These are phyloP conservation scores for Phoma sp. DNA, from an alignment of 2,329 filamentous ascomycete species.

Conservation along the genomic window DNA sequence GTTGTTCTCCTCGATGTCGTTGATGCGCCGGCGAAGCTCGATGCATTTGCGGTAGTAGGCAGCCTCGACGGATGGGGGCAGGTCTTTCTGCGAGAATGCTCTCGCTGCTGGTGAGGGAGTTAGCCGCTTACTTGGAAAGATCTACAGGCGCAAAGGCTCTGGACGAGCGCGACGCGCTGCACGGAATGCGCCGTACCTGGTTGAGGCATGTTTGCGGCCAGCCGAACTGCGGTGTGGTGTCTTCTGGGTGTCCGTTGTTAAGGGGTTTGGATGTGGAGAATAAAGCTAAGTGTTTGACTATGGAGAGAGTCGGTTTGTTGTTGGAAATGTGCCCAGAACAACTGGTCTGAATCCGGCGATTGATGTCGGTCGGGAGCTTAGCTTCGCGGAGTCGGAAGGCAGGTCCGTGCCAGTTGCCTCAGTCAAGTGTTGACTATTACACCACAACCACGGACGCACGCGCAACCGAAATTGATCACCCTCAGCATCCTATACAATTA, in stretches of 20 bases:
- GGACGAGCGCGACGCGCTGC: conserved; percentile 10
- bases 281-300: neutral
- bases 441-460: neutral
- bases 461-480: neutral
- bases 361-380: conserved; percentile 4
- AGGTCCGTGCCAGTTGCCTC: conserved; percentile 11
- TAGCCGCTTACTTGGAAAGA: neutral
- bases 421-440: neutral
- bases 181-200: conserved; percentile 21
- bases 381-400: neutral
- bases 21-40: conserved; percentile 87
- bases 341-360: conserved; percentile 14
- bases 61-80: conserved; percentile 90
- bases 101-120: conserved; percentile 22
- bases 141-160: neutral
- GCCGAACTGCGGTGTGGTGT: neutral
- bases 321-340: conserved; percentile 10
- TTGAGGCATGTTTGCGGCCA: conserved; percentile 26
- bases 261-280: neutral
- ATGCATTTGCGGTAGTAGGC: conserved; percentile 97
- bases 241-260: neutral
- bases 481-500: too few species aligned
- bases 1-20: conserved; percentile 90
- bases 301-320: neutral
- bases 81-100: conserved; percentile 48